phyloP scores from a whole-genome alignment of 768 basidiomycete species.

The Coprinellus micaceus region DNA sequence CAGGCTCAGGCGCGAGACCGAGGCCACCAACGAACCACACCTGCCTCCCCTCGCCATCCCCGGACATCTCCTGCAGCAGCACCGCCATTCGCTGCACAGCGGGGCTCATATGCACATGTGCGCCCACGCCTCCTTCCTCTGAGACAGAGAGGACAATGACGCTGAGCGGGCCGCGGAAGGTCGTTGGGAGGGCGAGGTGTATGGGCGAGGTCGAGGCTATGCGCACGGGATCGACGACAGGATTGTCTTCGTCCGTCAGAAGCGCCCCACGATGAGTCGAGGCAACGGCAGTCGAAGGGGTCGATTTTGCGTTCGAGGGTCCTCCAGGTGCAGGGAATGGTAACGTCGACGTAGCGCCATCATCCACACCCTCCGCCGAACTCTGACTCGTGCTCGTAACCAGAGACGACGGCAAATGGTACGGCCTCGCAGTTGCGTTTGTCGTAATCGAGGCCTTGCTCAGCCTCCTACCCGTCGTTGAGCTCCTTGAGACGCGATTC shows the following conservation, averaged over 20 bases:
- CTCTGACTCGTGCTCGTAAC: no score
- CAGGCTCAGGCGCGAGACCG: no score
- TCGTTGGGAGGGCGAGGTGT: slow-evolving; percentile 35
- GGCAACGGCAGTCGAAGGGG: neutral
- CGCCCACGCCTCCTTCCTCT: slow-evolving; percentile 34
- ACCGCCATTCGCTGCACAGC: slow-evolving; percentile 24
- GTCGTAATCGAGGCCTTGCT: neutral
- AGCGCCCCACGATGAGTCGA: neutral
- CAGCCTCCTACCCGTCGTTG: neutral
- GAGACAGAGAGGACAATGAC: slow-evolving; percentile 22
- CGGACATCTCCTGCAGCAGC: slow-evolving; percentile 31
- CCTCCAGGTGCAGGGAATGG: no score
- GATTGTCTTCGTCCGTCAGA: neutral
- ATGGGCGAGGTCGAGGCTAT: neutral
- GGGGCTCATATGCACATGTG: slow-evolving; percentile 31
- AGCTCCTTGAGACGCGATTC: neutral
- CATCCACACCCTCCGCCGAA: no score
- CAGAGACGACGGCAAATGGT: neutral
- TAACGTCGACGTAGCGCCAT: no score
- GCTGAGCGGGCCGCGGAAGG: slow-evolving; percentile 39
- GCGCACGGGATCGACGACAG: no score
- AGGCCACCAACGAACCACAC: slow-evolving; percentile 35
- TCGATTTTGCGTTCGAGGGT: no score
- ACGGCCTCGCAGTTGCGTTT: neutral
- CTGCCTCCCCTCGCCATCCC: slow-evolving; percentile 17